These are phyloP conservation scores for Colletotrichum somersetense DNA, from an alignment of 2,329 filamentous ascomycete genomes.

Conservation along the genomic window DNA sequence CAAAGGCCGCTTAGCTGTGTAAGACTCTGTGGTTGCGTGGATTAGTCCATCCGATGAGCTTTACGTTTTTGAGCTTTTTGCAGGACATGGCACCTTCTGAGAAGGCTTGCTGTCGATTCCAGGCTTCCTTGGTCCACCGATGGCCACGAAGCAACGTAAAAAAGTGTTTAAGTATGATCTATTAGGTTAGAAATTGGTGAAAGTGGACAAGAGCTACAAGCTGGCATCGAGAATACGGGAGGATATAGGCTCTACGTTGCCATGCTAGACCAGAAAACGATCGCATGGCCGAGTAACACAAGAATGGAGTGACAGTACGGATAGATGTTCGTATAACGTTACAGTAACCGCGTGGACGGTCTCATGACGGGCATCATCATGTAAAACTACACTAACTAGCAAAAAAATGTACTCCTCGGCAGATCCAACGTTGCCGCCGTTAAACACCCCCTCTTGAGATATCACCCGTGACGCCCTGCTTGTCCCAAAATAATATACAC, in stretches of 20 bases:
- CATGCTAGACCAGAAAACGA: neutral
- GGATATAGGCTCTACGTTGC: neutral
- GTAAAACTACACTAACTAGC: neutral
- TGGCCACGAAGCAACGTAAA: neutral
- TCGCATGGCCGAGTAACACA: neutral
- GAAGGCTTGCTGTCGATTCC: neutral
- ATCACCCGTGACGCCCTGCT: neutral
- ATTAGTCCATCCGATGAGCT: neutral
- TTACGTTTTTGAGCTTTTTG: neutral
- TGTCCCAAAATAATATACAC: neutral
- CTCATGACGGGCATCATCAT: constrained; percentile 23
- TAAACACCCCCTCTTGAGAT: neutral
- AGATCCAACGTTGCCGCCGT: neutral
- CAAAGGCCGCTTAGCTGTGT: neutral
- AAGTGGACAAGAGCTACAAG: neutral
- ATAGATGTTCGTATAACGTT: neutral
- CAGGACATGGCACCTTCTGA: neutral
- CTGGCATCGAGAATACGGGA: neutral
- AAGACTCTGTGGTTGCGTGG: neutral
- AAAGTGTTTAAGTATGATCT: neutral
- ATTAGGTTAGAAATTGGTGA: neutral
- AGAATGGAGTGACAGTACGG: neutral
- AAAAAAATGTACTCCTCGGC: neutral
- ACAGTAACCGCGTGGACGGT: constrained; percentile 7
- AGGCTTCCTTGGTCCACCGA: neutral